Percentiles rank a stretch among this genome's conserved stretches.
Conservation (phyloP, 129 eudicot species). For the Centella asiatica region DNA sequence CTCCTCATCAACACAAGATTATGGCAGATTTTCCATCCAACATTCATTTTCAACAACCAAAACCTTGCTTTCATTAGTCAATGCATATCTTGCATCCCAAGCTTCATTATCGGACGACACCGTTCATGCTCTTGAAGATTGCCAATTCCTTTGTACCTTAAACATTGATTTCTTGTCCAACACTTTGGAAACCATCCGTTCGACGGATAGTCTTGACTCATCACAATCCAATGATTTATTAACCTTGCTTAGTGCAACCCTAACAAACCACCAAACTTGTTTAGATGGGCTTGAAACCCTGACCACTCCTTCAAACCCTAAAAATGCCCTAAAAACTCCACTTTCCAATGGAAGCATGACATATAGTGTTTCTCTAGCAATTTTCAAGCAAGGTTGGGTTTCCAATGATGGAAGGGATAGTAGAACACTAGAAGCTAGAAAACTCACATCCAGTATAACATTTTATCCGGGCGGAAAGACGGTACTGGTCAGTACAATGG, state of each 20-base stretch:
- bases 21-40: conserved; percentile 12
- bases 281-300: conserved; percentile 19
- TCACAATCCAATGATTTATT: conserved; percentile 8
- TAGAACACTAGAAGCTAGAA: not conserved
- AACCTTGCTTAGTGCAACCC: conserved; percentile 26
- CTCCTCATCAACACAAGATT: conserved; percentile 3
- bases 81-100: not conserved
- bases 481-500: not conserved
- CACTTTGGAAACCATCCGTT: not conserved
- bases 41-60: conserved; percentile 11
- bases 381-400: conserved; percentile 31
- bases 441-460: not conserved
- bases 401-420: not conserved
- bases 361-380: conserved; percentile 23
- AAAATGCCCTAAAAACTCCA: not conserved
- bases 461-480: not conserved
- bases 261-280: conserved; percentile 34
- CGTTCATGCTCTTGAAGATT: conserved; percentile 27
- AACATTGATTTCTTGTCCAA: conserved; percentile 15
- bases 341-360: conserved; percentile 18
- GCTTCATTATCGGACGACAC: conserved; percentile 2
- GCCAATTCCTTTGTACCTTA: conserved; percentile 14
- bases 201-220: not conserved
- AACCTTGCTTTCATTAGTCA: conserved; percentile 1
- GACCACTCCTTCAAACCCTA: not conserved